Percentiles rank a stretch among this genome's conserved stretches.
These are phyloP conservation scores for Citropsis articulata DNA, from an alignment of 345 rosid genomes.

Conservation along the genomic window DNA sequence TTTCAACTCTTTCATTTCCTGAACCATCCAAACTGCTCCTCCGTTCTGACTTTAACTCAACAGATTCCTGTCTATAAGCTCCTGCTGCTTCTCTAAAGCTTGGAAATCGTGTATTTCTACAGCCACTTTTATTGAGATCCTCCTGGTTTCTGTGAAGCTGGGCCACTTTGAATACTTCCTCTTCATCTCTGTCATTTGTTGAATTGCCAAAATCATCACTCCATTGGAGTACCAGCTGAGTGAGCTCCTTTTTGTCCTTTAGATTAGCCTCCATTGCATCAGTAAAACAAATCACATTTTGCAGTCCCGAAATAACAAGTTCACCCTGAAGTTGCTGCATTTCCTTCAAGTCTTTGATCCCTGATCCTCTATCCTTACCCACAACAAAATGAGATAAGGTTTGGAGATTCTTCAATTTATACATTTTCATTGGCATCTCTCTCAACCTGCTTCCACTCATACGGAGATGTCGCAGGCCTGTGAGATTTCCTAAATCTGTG, in stretches of 20 bases:
- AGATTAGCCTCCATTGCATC: constrained; percentile 24
- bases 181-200: neutral
- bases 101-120: neutral
- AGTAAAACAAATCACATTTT: constrained; percentile 1
- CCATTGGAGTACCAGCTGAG: constrained; percentile 5
- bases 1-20: constrained; percentile 9
- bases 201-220: neutral
- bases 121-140: neutral
- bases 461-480: constrained; percentile 3
- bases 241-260: constrained; percentile 12
- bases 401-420: constrained; percentile 14
- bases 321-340: constrained; percentile 10
- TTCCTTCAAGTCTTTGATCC: constrained; percentile 12
- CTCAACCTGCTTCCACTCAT: constrained; percentile 10
- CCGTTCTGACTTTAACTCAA: neutral
- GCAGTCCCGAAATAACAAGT: constrained; percentile 13
- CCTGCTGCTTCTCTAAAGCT: constrained; percentile 4
- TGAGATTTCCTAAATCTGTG: constrained; percentile 2
- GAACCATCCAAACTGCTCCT: neutral
- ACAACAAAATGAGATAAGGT: constrained; percentile 14
- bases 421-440: constrained; percentile 12
- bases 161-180: neutral
- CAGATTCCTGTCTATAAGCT: constrained; percentile 9
- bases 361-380: constrained; percentile 4
- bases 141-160: neutral